Conservation (phyloP, 805 yeast species). For the Metschnikowia drakensbergensis region DNA sequence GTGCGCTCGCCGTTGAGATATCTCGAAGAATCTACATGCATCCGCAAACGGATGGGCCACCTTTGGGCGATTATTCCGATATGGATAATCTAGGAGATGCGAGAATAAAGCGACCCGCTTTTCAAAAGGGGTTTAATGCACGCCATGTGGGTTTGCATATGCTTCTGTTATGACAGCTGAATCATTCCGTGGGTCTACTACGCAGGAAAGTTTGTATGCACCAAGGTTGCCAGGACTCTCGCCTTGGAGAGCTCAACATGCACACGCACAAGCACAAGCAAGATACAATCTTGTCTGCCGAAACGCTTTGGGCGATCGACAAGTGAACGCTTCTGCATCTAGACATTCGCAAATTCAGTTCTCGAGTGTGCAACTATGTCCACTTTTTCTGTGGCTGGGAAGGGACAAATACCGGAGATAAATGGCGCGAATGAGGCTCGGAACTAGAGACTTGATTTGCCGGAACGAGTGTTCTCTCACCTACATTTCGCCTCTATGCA, state of each 20-base stretch:
- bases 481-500: slow-evolving; percentile 1
- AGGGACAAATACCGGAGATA: neutral
- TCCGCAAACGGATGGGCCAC: too few species aligned
- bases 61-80: too few species aligned
- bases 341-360: too few species aligned
- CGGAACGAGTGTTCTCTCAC: neutral
- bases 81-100: too few species aligned
- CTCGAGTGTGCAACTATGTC: too few species aligned
- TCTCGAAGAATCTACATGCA: neutral
- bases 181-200: neutral
- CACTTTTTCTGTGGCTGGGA: too few species aligned
- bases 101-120: too few species aligned
- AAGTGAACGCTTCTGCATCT: too few species aligned
- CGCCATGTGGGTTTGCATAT: too few species aligned
- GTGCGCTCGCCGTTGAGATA: slow-evolving; percentile 1
- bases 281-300: neutral
- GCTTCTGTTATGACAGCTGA: too few species aligned
- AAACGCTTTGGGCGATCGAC: neutral
- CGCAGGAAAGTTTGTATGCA: neutral
- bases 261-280: neutral
- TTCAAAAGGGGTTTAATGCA: too few species aligned
- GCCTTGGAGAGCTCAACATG: neutral
- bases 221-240: neutral
- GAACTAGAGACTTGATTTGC: neutral
- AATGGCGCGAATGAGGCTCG: neutral